Evolutionary conservation across 2,329 filamentous ascomycete genomes (phyloP), one percentile per base, ranked within the genome.

Genomic region (Elsinoe australis): DNA sequence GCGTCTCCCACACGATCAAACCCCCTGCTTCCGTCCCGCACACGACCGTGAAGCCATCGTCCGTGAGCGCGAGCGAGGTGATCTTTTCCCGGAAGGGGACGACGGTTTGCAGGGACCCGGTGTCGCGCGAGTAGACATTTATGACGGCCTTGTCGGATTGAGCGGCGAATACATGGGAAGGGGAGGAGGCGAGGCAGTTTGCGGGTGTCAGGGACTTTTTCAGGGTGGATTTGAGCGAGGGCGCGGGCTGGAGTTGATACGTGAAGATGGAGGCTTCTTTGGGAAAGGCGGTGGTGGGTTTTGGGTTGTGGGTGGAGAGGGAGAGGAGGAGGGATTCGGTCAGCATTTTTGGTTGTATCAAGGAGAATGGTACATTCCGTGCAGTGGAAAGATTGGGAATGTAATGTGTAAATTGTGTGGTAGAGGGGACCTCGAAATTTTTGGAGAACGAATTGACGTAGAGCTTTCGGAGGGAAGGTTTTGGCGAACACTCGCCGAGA

Each of bases 101-200:
- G 14, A 87, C 77, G 5, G 87, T 85, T 67, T 96, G 90, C 62
- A 95, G 88, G 58, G 85, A 92, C 21, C 85, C 85, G 54, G 85
- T 85, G 51, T 81, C 75, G 49, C 88, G 78, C 50, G 79, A 89
- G 67, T 96, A 98, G 49, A 98, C 87, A 67, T 96, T 87, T 1
- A 98, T 77, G 33, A 94, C 85, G 0, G 88, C 87, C 66, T 95
- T 96, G 55, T 89, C 88, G 42, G 84, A 76, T 64, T 98, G 92
- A 3, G 87, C 90, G 3, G 89, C 84, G 63, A 95, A 98, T 38
- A 96, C 75, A 63, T 98, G 92, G 15, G 82, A 82, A 35, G 78
- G 73, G 65, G 77, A 94, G 57, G 89, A 75, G 22, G 87, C 89
- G 49, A 98, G 71, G 57, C 86, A 83, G 64, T 90, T 86, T 50